These are phyloP conservation scores for Peronosclerospora sorghi DNA, from an alignment of 352 stramenopile genomes.

Conservation along the genomic window DNA sequence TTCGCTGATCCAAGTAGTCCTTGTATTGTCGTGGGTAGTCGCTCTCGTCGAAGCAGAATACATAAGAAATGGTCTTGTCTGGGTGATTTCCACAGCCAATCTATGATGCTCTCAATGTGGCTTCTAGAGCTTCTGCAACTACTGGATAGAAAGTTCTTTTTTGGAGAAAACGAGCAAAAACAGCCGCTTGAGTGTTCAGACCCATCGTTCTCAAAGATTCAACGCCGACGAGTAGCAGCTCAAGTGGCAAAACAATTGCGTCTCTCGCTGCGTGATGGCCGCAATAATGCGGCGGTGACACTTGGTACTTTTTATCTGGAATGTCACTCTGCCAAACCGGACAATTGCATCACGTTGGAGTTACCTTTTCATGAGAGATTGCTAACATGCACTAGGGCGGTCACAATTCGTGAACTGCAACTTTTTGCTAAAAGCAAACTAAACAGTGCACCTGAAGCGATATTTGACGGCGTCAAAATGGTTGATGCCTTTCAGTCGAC, in stretches of 20 bases:
- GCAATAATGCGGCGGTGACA: conserved; percentile 8
- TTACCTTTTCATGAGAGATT: conserved; percentile 9
- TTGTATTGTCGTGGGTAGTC: conserved; percentile 8
- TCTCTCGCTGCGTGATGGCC: not conserved
- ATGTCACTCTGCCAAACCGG: conserved; percentile 9
- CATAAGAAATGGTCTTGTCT: conserved; percentile 21
- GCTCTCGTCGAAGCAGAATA: conserved; percentile 4
- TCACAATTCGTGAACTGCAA: conserved; percentile 19
- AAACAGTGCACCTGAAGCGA: not conserved
- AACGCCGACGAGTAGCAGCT: conserved; percentile 20
- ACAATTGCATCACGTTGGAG: conserved; percentile 8
- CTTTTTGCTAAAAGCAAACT: conserved; percentile 6
- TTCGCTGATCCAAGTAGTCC: conserved; percentile 4
- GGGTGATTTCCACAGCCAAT: conserved; percentile 20
- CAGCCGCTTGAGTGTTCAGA: not conserved
- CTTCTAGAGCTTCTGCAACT: conserved; percentile 25
- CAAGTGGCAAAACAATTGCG: conserved; percentile 14
- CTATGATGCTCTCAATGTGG: conserved; percentile 24
- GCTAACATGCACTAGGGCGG: conserved; percentile 1
- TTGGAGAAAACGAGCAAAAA: conserved; percentile 10
- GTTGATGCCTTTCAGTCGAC: conserved; percentile 1
- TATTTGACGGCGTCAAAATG: not conserved
- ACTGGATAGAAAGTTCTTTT: conserved; percentile 31
- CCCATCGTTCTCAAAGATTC: conserved; percentile 15
- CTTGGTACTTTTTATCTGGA: conserved; percentile 33